Evolutionary conservation across 2,329 filamentous ascomycete species (phyloP).

Genomic region (Chrysoporthe deuterocubensis): DNA sequence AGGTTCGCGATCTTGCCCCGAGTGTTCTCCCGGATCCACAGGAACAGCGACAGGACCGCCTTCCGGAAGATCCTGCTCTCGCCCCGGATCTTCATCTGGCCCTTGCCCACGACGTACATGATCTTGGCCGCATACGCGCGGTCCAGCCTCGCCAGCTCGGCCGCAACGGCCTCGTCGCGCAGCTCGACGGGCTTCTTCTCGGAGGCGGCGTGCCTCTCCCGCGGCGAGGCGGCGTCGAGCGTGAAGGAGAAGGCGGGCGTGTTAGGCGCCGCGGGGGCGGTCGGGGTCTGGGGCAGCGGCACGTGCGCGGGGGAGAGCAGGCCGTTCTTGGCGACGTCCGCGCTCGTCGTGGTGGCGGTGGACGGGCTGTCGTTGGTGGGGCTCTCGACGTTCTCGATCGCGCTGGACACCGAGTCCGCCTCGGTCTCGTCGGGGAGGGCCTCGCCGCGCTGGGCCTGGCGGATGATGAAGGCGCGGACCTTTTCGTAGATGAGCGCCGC

Average conservation of each 20-base stretch:
- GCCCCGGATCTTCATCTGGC: slow-evolving; percentile 56
- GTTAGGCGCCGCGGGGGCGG: background rate
- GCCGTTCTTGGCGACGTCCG: slow-evolving; percentile 4
- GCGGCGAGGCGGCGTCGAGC: background rate
- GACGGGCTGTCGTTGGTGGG: background rate
- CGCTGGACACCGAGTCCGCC: slow-evolving; percentile 22
- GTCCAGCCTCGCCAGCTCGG: slow-evolving; percentile 51
- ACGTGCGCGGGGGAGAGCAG: background rate
- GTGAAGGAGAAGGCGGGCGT: slow-evolving; percentile 14
- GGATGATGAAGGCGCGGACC: slow-evolving; percentile 52
- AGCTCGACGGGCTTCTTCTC: slow-evolving; percentile 32
- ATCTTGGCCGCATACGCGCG: slow-evolving; percentile 52
- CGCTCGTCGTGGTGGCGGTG: background rate
- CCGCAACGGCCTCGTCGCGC: slow-evolving; percentile 34
- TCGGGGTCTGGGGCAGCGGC: background rate
- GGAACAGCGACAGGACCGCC: slow-evolving; percentile 55
- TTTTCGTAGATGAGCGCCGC: slow-evolving; percentile 63
- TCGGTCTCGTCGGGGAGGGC: slow-evolving; percentile 20
- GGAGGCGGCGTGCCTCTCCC: slow-evolving; percentile 7
- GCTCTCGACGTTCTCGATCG: slow-evolving; percentile 22
- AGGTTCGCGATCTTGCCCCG: slow-evolving; percentile 67
- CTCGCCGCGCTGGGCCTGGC: slow-evolving; percentile 33
- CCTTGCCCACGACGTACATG: slow-evolving; percentile 63
- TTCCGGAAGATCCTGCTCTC: slow-evolving; percentile 49
- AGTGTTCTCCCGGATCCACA: slow-evolving; percentile 68